Evolutionary conservation across 2,329 filamentous ascomycete genomes (phyloP), one percentile per base, ranked within the genome.

Genomic region (Aphanoascus verrucosus): DNA sequence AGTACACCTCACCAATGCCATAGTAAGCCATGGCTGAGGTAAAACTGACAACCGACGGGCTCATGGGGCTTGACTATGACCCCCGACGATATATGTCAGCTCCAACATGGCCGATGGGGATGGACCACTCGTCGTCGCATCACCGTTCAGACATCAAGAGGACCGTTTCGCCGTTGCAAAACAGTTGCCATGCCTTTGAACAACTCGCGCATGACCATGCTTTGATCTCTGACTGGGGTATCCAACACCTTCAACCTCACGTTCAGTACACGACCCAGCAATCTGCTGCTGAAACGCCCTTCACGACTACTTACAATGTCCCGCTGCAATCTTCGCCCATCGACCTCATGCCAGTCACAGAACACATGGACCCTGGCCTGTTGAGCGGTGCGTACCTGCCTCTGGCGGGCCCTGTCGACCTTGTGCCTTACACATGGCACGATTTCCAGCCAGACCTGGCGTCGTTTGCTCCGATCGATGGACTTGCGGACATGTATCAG

Each of bases 391-490:
- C 80, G 3, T 89, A 85, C 69, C 59, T 75, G 41, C 66, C 71
- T 12, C 60, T 75, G 42, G 64, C 69, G 77, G 71, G 81, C 74
- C 62, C 72, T 54, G 65, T 87, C 74, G 83, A 80, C 57, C 79
- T 82, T 58, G 82, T 86, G 72, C 81, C 84, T 48, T 74, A 73
- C 56, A 84, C 85, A 60, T 89, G 85, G 82, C 83, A 88, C 58
- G 88, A 94, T 64, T 86, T 94, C 62, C 82, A 86, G 61, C 77
- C 80, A 55, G 82, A 84, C 65, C 74, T 85, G 60, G 78, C 85
- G 69, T 72, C 78, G 20, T 77, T 76, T 60, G 70, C 73, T 5
- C 61, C 63, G 43, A 67, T 69, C 37, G 70, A 75, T 56, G 75
- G 77, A 37, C 69, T 79, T 31, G 49, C 40, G 12, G 69, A 74